Evolutionary conservation across 345 rosid species (phyloP).

Genomic region (Camelina neglecta): DNA sequence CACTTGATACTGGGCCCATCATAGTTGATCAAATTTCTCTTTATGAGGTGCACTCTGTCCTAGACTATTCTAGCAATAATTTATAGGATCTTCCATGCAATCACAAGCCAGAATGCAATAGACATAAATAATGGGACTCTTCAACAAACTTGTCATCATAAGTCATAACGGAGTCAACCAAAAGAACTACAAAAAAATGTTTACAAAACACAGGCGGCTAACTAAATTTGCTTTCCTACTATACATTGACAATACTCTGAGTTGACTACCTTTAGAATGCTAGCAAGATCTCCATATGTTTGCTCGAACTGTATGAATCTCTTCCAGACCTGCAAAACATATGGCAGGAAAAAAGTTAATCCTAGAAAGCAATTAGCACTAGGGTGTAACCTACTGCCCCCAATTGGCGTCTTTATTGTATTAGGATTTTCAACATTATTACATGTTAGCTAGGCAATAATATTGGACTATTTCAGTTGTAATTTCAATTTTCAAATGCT

Average conservation of each 20-base stretch:
- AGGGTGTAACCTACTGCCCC: constrained; percentile 7
- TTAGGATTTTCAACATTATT: constrained; percentile 7
- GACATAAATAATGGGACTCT: constrained; percentile 6
- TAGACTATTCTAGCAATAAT: constrained; percentile 4
- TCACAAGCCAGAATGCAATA: background rate
- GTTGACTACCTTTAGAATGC: constrained; percentile 81
- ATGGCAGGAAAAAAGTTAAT: constrained; percentile 12
- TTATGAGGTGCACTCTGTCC: constrained; percentile 10
- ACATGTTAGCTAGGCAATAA: constrained; percentile 21
- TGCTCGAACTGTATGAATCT: constrained; percentile 82
- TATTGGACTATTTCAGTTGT: background rate
- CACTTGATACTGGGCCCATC: constrained; percentile 18
- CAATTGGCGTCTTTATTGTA: background rate
- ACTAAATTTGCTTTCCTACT: background rate
- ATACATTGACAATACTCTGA: constrained; percentile 17
- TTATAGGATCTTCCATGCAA: background rate
- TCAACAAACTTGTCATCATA: constrained; percentile 18
- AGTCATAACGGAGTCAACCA: constrained; percentile 2
- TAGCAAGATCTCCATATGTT: constrained; percentile 92
- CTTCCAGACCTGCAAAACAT: constrained; percentile 79
- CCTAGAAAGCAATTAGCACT: constrained; percentile 20
- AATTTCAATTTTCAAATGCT: background rate
- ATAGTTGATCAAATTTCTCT: constrained; percentile 10
- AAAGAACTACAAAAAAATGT: background rate
- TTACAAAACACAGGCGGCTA: constrained; percentile 14